These are phyloP conservation scores for Diversispora epigaea DNA, from an alignment of 192 early-diverging fungal genomes.

Conservation along the genomic window DNA sequence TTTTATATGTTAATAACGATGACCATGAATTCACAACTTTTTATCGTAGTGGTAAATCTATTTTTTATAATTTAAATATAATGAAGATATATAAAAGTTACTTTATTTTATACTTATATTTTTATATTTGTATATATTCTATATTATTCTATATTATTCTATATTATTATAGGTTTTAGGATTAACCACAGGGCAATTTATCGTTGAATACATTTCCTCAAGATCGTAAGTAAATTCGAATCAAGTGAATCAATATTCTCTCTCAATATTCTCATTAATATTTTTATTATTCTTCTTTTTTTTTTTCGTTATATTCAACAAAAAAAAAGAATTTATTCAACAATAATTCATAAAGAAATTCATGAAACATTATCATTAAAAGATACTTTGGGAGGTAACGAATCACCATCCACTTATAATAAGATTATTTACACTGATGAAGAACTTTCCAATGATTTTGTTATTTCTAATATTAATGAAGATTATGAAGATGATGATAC, in stretches of 20 bases:
- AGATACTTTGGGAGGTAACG: background rate
- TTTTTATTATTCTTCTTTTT: background rate
- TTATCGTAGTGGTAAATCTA: conserved; percentile 17
- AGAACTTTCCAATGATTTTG: background rate
- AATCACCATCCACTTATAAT: background rate
- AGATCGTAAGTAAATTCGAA: background rate
- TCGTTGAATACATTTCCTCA: conserved; percentile 6
- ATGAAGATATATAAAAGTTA: too few species aligned
- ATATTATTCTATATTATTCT: too few species aligned
- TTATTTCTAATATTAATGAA: background rate
- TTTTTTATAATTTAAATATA: background rate
- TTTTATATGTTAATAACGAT: conserved; percentile 23
- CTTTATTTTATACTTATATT: background rate
- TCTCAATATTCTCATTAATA: background rate
- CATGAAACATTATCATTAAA: background rate
- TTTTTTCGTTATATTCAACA: background rate
- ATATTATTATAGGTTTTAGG: background rate
- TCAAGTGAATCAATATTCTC: background rate
- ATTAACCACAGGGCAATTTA: conserved; percentile 23
- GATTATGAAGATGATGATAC: background rate
- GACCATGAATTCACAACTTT: conserved; percentile 11
- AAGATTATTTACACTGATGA: background rate
- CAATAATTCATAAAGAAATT: background rate
- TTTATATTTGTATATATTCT: background rate
- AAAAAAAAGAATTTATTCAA: background rate